These are phyloP conservation scores for Tolypocladium guangdongense DNA, from an alignment of 2,329 filamentous ascomycete species.

Conservation along the genomic window DNA sequence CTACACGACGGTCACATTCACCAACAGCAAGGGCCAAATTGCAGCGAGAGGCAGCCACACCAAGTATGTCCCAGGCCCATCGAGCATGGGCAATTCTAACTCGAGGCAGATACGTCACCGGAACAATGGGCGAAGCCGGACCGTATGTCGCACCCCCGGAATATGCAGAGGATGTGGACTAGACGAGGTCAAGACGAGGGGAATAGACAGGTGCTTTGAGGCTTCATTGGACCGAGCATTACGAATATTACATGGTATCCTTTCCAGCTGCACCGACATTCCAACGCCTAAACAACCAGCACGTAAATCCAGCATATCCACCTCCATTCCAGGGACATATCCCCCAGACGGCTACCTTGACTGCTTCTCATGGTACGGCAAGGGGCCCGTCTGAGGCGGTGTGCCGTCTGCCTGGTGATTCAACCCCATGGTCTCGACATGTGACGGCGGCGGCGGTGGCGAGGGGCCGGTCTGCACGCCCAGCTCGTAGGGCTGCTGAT, in stretches of 20 bases:
- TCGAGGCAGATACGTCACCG: slow-evolving; percentile 28
- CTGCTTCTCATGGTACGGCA: slow-evolving; percentile 14
- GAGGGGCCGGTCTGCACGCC: neutral
- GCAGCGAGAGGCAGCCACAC: slow-evolving; percentile 55
- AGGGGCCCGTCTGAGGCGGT: slow-evolving; percentile 6
- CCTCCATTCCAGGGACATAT: neutral
- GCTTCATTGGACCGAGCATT: neutral
- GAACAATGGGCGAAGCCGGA: slow-evolving; percentile 24
- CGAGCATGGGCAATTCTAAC: slow-evolving; percentile 2
- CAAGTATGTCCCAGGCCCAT: slow-evolving; percentile 34
- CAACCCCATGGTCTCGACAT: slow-evolving; percentile 18
- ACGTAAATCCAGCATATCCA: neutral
- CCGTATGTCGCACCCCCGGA: slow-evolving; percentile 25
- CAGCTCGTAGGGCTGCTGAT: neutral
- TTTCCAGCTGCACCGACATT: neutral
- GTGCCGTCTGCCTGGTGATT: slow-evolving; percentile 21
- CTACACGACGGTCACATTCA: slow-evolving; percentile 49
- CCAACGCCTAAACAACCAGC: neutral
- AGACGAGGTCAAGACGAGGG: slow-evolving; percentile 1
- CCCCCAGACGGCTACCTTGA: neutral
- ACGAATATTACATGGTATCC: neutral
- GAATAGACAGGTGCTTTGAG: neutral
- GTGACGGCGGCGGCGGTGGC: slow-evolving; percentile 11
- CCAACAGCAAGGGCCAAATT: slow-evolving; percentile 46
- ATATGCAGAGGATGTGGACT: slow-evolving; percentile 23